Evolutionary conservation across 805 yeast species (phyloP), one percentile per base, ranked within the genome.

Genomic region (Peterozyma toletana): DNA sequence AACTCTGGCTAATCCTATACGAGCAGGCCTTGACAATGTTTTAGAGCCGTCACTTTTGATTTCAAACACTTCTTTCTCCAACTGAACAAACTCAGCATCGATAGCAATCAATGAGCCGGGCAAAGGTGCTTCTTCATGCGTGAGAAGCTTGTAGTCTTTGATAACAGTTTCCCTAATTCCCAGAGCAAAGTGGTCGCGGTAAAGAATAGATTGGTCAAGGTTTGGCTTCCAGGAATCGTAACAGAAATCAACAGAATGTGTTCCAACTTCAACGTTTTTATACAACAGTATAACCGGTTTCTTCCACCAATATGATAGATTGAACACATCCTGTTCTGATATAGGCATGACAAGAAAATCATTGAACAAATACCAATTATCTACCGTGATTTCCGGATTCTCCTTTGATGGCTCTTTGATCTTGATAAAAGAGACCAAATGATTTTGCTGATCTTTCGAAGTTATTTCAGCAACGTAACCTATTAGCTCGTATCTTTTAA

Each of bases 1-100:
- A 0, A 93, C 82, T 53, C 99, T 73, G 0, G 98, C 99, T 15
- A 93, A 68, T 2, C 93, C 80, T 37, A 83, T 71, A 42, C 77
- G 74, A 40, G 80, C 80, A 0, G 99, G 97, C 47, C 80, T 75
- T 5, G 89, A 72, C 33, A 91, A 61, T 5, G 77, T 73, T 49
- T 81, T 80, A 5, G 71, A 55, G 0, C 98, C 97, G 48, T 78
- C 78, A 43, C 82, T 78, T 42, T 78, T 77, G 39, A 91, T 75
- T 55, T 90, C 97, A 37, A 78, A 75, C 48, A 83, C 78, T 51
- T 89, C 97, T 3, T 85, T 85, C 40, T 80, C 77, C 30, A 90
- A 59, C 30, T 81, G 75, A 2, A 93, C 98, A 70, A 95, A 93
- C 61, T 93, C 99, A 0, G 99, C 97, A 68, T 93, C 99, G 45